Evolutionary conservation across 495 filamentous ascomycete species (phyloP).

Genomic region (Penicillium atrosanguineum): DNA sequence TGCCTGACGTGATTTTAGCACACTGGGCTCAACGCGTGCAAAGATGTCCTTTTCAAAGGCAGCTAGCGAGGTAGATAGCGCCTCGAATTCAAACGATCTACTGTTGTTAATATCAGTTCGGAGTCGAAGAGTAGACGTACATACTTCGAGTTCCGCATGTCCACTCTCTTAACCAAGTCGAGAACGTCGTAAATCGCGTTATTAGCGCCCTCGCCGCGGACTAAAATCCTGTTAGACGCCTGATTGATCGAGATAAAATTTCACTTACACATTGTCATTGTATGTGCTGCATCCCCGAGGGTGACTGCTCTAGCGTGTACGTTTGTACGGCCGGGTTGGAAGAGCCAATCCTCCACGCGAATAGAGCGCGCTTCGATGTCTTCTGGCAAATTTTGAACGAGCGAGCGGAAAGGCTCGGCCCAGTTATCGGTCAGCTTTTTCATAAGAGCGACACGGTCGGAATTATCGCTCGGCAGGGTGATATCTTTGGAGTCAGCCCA

Average conservation of each 20-base stretch:
- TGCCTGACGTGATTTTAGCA: slow-evolving; percentile 56
- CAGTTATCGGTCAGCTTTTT: slow-evolving; percentile 51
- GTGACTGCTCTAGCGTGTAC: slow-evolving; percentile 43
- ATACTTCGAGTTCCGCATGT: slow-evolving; percentile 15
- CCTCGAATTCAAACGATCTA: slow-evolving; percentile 11
- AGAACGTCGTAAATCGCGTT: slow-evolving; percentile 55
- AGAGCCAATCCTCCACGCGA: slow-evolving; percentile 55
- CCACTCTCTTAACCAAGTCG: slow-evolving; percentile 31
- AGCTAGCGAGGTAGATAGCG: slow-evolving; percentile 32
- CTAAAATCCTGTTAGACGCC: slow-evolving; percentile 12
- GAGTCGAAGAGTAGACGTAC: background rate
- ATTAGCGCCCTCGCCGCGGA: slow-evolving; percentile 59
- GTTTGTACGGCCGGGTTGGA: slow-evolving; percentile 24
- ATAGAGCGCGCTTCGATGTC: slow-evolving; percentile 49
- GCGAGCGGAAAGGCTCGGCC: slow-evolving; percentile 52
- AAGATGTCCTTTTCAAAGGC: slow-evolving; percentile 52
- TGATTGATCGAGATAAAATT: background rate
- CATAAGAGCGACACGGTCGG: slow-evolving; percentile 49
- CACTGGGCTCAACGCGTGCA: slow-evolving; percentile 46
- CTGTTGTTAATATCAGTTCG: background rate
- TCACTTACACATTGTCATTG: slow-evolving; percentile 56
- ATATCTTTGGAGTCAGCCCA: slow-evolving; percentile 48
- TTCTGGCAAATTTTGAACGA: slow-evolving; percentile 45
- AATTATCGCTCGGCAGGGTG: slow-evolving; percentile 37
- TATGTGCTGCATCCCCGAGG: slow-evolving; percentile 53